Percentiles rank a stretch among this genome's conserved stretches.
Conservation (phyloP, 78 protist species). For the Dictyostelium capitatum region DNA sequence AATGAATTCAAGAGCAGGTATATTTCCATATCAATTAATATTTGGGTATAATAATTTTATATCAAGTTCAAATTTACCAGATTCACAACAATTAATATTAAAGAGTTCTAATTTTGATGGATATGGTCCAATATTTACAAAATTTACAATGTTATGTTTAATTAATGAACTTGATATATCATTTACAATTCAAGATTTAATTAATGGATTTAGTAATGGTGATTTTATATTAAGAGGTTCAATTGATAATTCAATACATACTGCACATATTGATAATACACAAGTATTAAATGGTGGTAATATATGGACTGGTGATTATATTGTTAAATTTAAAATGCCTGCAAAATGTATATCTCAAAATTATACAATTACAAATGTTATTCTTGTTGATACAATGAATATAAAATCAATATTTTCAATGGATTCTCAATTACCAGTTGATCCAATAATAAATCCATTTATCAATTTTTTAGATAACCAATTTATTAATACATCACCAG, state of each 20-base stretch:
- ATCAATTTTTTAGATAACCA: no score
- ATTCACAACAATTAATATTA: neutral
- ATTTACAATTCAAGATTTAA: slow-evolving; percentile 2
- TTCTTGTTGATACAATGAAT: neutral
- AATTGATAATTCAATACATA: neutral
- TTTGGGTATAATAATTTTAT: neutral
- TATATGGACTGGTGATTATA: neutral
- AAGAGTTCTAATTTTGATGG: neutral
- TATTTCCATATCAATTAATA: neutral
- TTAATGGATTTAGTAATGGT: slow-evolving; percentile 28
- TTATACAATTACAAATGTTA: neutral
- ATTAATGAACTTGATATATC: neutral
- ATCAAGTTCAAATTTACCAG: neutral
- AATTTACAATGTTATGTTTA: no score
- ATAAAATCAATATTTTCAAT: no score
- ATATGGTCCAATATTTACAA: neutral
- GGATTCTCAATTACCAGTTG: no score
- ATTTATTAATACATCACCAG: no score
- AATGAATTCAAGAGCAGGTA: neutral
- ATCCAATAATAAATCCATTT: no score
- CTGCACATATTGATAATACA: no score
- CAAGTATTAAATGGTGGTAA: neutral
- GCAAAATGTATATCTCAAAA: neutral
- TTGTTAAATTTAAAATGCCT: neutral
- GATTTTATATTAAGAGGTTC: neutral